These are phyloP conservation scores for Pharnaceum exiguum DNA, from an alignment of 148 eudicot species.

Conservation along the genomic window DNA sequence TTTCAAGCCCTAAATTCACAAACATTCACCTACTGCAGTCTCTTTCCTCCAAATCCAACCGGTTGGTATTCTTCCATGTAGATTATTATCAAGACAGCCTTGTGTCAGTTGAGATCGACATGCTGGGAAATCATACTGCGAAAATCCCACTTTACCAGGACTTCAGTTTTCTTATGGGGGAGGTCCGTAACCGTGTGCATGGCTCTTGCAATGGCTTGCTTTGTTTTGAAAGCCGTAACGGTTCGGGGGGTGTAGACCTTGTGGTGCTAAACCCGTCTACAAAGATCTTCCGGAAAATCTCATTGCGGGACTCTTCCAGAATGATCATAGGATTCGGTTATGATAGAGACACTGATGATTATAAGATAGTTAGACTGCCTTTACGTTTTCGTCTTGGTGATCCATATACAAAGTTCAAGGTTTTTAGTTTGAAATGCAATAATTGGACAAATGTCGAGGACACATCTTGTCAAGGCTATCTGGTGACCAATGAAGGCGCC, in stretches of 20 bases:
- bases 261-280: not conserved
- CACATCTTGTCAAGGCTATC: not conserved
- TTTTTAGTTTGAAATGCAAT: not conserved
- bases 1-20: not conserved
- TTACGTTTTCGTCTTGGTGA: not conserved
- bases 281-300: not conserved
- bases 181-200: not conserved
- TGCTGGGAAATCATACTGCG: not conserved
- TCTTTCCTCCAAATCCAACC: not conserved
- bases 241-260: too few relatives aligned
- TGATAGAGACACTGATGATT: not conserved
- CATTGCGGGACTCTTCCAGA: too few relatives aligned
- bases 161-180: too few relatives aligned
- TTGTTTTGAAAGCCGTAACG: not conserved
- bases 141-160: not conserved
- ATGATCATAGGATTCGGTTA: not conserved
- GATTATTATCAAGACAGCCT: not conserved
- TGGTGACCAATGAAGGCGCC: not conserved
- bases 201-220: not conserved
- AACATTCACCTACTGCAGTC: not conserved
- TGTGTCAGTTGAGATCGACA: not conserved
- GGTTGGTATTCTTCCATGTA: not conserved
- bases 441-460: not conserved
- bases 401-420: not conserved
- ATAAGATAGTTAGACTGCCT: not conserved